Base-by-base conservation (phyloP, 139 green algal genomes). In the Astrephomene gubernaculifera region DNA sequence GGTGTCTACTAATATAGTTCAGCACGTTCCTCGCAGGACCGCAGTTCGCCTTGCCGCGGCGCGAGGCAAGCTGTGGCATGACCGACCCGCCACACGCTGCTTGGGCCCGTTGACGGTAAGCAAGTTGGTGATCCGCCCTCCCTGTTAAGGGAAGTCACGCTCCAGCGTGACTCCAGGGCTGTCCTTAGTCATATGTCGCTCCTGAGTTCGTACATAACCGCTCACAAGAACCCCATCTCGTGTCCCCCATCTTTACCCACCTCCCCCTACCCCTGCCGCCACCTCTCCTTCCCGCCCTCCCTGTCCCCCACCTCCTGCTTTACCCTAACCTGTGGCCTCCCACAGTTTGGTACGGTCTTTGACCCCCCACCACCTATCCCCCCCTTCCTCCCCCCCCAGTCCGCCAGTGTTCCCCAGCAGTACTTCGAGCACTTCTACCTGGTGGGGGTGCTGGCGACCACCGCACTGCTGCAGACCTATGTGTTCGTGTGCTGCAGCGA, bases 401-500 rank as follows among this genome's bases (percentile, higher is more conserved):
- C 94, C 35, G 73, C 76, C 67, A 86, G 79, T 22, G 94, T 97
- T 64, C 94, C 94, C 4, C 94, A 97, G 74, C 61, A 35, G 35
- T 96, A 88, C 89, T 97, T 97, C 71, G 75, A 79, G 39, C 93
- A 97, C 71, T 97, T 97, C 86, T 97, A 97, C 70, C 35, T 90
- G 7, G 38, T 96, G 33, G 94, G 94, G 0, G 79, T 84, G 6
- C 33, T 79, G 17, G 89, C 45, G 60, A 91, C 90, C 73, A 84
- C 86, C 2, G 39, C 76, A 29, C 64, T 89, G 44, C 73, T 91
- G 65, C n/a, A 70, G 9, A 71, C 81, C 22, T 84, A 69, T 39
- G 41, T 83, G 52, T 78, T 82, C 25, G 25, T 76, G 36, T 76
- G 53, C 67, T 67, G 44, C 53, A n/a, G n/a, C n/a, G n/a, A n/a